These are phyloP conservation scores for Pyrenophora seminiperda DNA, from an alignment of 2,329 filamentous ascomycete species.

Conservation along the genomic window DNA sequence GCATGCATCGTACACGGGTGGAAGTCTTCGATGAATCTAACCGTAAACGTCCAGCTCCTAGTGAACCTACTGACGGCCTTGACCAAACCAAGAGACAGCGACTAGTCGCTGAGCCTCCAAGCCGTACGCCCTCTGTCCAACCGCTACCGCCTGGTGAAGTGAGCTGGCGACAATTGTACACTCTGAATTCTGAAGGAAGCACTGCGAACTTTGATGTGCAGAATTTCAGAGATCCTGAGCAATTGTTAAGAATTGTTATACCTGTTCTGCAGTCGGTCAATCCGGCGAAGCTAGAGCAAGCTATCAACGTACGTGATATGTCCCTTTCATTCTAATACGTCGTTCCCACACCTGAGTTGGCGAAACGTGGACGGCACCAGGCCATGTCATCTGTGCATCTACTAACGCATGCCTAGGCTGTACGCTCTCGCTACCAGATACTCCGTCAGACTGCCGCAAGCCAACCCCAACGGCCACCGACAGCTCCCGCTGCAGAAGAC, in stretches of 20 bases:
- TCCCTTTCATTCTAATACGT: not conserved
- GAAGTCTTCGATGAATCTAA: slow-evolving; percentile 80
- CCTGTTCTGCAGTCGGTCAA: slow-evolving; percentile 77
- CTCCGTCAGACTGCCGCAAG: slow-evolving; percentile 41
- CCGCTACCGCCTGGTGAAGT: slow-evolving; percentile 76
- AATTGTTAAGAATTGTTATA: slow-evolving; percentile 82
- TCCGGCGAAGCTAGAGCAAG: slow-evolving; percentile 68
- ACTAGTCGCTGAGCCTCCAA: slow-evolving; percentile 60
- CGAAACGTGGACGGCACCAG: not conserved
- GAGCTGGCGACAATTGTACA: slow-evolving; percentile 83
- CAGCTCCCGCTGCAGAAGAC: slow-evolving; percentile 62
- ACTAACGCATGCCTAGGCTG: slow-evolving; percentile 41
- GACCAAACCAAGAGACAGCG: slow-evolving; percentile 84
- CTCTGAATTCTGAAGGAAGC: slow-evolving; percentile 75
- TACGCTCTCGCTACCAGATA: slow-evolving; percentile 50
- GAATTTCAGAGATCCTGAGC: slow-evolving; percentile 69
- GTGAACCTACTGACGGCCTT: slow-evolving; percentile 71
- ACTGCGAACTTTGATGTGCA: slow-evolving; percentile 83
- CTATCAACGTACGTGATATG: slow-evolving; percentile 66
- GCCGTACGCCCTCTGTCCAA: slow-evolving; percentile 60
- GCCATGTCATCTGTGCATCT: not conserved
- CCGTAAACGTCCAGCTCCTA: slow-evolving; percentile 75
- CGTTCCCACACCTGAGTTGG: not conserved
- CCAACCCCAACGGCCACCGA: slow-evolving; percentile 34
- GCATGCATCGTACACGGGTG: slow-evolving; percentile 75